Base-by-base conservation (phyloP, 192 early-diverging fungal species). In the Endogone sp. region DNA sequence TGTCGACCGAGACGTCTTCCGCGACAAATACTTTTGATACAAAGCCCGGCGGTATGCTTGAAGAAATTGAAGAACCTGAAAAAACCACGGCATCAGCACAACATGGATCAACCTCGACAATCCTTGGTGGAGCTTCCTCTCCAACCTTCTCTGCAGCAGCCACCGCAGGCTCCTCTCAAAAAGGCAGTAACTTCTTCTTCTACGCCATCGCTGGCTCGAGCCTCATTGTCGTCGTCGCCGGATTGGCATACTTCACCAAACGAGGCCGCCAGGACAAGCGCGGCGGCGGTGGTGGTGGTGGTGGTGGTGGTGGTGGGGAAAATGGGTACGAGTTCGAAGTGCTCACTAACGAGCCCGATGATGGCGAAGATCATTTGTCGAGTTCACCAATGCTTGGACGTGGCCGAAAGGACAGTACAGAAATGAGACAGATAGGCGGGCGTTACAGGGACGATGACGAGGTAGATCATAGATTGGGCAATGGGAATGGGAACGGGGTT, bases 271-370 rank as follows among this genome's bases (percentile, higher is more conserved):
- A 10, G 10, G 59, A 60, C 21, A 23, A 6, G 8, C 8, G 27
- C 59, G 9, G 27, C 27, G 22, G 6, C 22, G 24, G 59, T 10
- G 2, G 59, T 21, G 59, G 37, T 49, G 16, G 37, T 16, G 6
- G 9, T 1, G 37, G 37, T 16, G 37, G 37, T 11, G 9, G 9
- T 6, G 37, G 37, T 16, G 37, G 37, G n/a, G n/a, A n/a, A 49
- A 16, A 60, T 60, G 59, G 59, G 10, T 60, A 60, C 59, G 59
- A 60, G 59, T 60, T 60, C 22, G 22, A 23, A 21, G 59, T 60
- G 59, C 59, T 60, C 22, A 28, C 59, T 2, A 23, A 60, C 22
- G 59, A 60, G 22, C 24, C 22, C 10, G 59, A 60, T 60, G 59
- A 60, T 49, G 37, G 37, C 37, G 37, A 16, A 11, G 37, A 49